Evolutionary conservation across 768 basidiomycete genomes (phyloP).

Genomic region (Lanmaoa pseudosensibilis): DNA sequence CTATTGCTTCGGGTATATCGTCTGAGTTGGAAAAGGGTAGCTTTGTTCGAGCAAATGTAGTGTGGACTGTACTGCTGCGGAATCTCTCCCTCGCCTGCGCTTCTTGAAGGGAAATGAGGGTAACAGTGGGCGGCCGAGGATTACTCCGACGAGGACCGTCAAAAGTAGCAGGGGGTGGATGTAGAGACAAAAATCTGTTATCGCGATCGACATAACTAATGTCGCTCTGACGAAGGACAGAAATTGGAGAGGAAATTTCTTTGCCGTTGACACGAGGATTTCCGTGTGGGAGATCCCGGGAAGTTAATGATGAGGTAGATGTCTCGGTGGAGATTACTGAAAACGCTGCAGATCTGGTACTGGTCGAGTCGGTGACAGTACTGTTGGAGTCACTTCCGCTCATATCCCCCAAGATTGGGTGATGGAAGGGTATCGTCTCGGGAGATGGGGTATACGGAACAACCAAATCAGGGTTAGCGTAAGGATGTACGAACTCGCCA

Average conservation of each 20-base stretch:
- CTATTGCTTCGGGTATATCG: slow-evolving; percentile 23
- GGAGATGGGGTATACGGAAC: slow-evolving; percentile 36
- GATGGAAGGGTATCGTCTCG: slow-evolving; percentile 28
- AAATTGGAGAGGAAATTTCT: slow-evolving; percentile 58
- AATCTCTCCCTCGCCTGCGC: slow-evolving; percentile 67
- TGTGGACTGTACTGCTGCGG: slow-evolving; percentile 47
- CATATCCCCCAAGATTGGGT: slow-evolving; percentile 34
- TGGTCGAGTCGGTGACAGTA: slow-evolving; percentile 50
- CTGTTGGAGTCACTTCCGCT: slow-evolving; percentile 50
- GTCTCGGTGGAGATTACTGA: slow-evolving; percentile 39
- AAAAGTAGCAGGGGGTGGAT: slow-evolving; percentile 34
- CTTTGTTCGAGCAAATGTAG: slow-evolving; percentile 25
- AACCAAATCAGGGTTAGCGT: slow-evolving; percentile 76
- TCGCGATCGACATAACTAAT: slow-evolving; percentile 30
- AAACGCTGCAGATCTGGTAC: slow-evolving; percentile 36
- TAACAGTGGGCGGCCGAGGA: slow-evolving; percentile 50
- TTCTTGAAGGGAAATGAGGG: slow-evolving; percentile 76
- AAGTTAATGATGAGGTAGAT: slow-evolving; percentile 27
- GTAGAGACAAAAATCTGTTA: slow-evolving; percentile 31
- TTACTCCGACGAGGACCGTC: slow-evolving; percentile 53
- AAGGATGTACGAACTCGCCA: slow-evolving; percentile 59
- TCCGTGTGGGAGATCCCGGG: slow-evolving; percentile 17
- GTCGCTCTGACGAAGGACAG: slow-evolving; percentile 36
- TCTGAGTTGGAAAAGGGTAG: slow-evolving; percentile 37
- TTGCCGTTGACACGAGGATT: slow-evolving; percentile 41